phyloP scores from a whole-genome alignment of 2,329 filamentous ascomycete species.

The Colletotrichum tabaci region DNA sequence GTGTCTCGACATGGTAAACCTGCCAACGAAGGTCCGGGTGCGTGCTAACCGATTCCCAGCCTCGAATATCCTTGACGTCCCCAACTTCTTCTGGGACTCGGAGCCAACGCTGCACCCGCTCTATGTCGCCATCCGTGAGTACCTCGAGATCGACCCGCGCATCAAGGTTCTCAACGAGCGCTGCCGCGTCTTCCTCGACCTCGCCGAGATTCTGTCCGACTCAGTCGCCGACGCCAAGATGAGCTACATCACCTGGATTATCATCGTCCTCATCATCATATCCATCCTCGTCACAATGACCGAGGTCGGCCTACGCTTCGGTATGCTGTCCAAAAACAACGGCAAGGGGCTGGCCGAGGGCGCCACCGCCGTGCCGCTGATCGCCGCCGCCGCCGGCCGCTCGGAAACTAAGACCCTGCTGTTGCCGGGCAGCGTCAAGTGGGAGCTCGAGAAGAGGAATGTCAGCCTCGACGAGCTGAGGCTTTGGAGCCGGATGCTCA shows the following conservation, averaged over 20 bases:
- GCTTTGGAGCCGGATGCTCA: conserved; percentile 46
- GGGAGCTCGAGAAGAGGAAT: conserved; percentile 40
- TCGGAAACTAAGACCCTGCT: neutral
- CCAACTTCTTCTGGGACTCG: conserved; percentile 98
- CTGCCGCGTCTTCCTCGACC: conserved; percentile 94
- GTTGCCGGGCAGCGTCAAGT: conserved; percentile 35
- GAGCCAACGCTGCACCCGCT: conserved; percentile 95
- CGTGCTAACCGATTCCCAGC: conserved; percentile 63
- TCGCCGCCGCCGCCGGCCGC: conserved; percentile 11
- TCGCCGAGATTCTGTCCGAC: conserved; percentile 95
- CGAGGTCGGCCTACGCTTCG: conserved; percentile 90
- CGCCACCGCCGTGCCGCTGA: conserved; percentile 19
- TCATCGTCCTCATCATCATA: conserved; percentile 92
- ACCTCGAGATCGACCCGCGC: conserved; percentile 95
- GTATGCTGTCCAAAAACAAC: conserved; percentile 70
- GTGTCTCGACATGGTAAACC: neutral
- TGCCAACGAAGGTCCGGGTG: too few relatives aligned
- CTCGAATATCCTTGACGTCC: conserved; percentile 95
- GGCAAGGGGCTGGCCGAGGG: conserved; percentile 23
- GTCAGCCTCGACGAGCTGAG: conserved; percentile 44
- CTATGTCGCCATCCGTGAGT: conserved; percentile 94
- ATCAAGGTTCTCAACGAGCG: conserved; percentile 98
- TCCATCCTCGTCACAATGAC: conserved; percentile 92
- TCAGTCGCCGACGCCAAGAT: conserved; percentile 95
- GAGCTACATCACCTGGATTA: conserved; percentile 97